Base-by-base conservation (phyloP, 192 early-diverging fungal species). In the Coemansia furcata region DNA sequence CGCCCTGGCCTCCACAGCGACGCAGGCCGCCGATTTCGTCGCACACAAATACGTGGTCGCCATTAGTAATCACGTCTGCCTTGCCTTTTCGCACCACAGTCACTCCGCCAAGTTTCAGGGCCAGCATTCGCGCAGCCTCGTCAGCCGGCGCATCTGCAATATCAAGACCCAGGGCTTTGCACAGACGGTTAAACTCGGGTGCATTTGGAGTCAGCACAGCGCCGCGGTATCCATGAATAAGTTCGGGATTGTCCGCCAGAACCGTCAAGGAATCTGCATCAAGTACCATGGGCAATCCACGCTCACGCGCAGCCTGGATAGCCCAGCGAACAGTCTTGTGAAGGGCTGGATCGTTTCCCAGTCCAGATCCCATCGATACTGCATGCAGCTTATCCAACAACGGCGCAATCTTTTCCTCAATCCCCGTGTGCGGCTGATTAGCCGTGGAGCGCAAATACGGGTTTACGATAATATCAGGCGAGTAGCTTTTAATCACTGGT, bases 1-100 rank as follows among this genome's bases (percentile, higher is more conserved):
- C 98, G 35, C 98, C 98, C 66, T 98, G 98, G 1, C 98, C 96
- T 21, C 98, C 98, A 69, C 94, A 95, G 14, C 98, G 79, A 49
- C 95, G 87, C 44, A 93, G 76, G 3, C 92, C 90, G 23, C 95
- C 92, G 30, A 72, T 68, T 26, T 83, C 83, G 50, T 87, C 82
- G 46, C 91, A 93, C 1, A 73, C 54, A 55, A 90, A 73, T 3
- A 91, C 87, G 84, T 58, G 40, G 26, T 83, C 67, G 39, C 91
- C 93, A 72, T 95, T 89, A 3, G 92, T 85, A 52, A 96, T 92
- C 4, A 90, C 65, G 70, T 98, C 95, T 6, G 15, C 55, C 2
- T 60, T 33, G 38, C 96, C 96, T 68, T 98, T 98, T 21, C 87
- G 85, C 38, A 98, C 73, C 26, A 98, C 76, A 0, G 90, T 91